These are phyloP conservation scores for Forsythia viridissima DNA, from an alignment of 257 asterid genomes.

Conservation along the genomic window DNA sequence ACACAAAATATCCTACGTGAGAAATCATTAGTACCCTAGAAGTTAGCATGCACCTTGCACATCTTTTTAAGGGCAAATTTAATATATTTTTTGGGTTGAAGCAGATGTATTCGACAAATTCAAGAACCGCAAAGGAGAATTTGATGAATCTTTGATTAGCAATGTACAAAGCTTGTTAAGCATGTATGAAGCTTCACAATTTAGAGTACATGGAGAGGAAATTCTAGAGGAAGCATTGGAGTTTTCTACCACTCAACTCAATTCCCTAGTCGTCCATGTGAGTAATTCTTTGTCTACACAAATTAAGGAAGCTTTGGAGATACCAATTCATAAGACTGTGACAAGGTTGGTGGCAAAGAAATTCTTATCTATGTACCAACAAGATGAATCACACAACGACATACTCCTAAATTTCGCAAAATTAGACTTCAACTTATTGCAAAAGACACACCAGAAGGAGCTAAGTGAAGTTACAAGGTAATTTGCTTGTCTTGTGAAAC, in stretches of 20 bases:
- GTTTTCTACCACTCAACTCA: constrained; percentile 3
- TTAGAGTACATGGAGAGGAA: not conserved
- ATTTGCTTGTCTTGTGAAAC: not conserved
- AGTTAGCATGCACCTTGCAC: not conserved
- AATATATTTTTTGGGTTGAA: not conserved
- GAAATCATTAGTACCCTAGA: too few relatives aligned
- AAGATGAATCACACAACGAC: too few relatives aligned
- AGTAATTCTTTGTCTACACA: not conserved
- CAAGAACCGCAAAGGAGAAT: not conserved
- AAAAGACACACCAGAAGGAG: not conserved
- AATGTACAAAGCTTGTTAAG: not conserved
- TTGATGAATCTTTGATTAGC: not conserved
- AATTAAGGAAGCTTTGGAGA: not conserved
- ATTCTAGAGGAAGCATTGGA: constrained; percentile 16
- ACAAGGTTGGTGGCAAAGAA: not conserved
- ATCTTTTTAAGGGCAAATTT: not conserved
- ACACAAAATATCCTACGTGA: too few relatives aligned
- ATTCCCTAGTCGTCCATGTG: not conserved
- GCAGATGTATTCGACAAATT: constrained; percentile 2
- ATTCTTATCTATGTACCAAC: not conserved
- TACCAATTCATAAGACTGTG: constrained; percentile 4
- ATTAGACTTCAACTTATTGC: not conserved
- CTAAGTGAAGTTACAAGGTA: too few relatives aligned
- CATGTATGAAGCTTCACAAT: constrained; percentile 21
- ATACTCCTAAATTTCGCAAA: too few relatives aligned